Evolutionary conservation across 257 asterid genomes (phyloP), one percentile per base, ranked within the genome.

Genomic region (Solanum ahanhuiri): DNA sequence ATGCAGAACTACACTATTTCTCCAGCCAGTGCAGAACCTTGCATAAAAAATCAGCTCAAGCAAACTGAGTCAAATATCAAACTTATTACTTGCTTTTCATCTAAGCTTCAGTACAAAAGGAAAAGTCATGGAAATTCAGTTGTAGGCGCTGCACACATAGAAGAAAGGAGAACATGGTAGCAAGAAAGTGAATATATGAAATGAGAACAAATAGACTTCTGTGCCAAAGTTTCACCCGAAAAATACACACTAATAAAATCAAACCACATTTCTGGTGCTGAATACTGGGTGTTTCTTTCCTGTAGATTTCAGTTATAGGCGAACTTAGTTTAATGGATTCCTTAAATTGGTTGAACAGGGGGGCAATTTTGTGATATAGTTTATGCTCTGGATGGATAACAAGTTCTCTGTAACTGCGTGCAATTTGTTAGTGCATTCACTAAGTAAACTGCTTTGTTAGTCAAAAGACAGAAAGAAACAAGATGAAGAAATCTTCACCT

Each of bases 401-500:
- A 28, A 15, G 18, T 7, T 25, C 12, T 28, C 23, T 17, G 35
- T 79, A 25, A 48, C 67, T 48, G 84, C 18, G 28, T 81, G 84
- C 84, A 28, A 81, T 15, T 31, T n/a, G 35, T 48, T 22, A 18
- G 84, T 48, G 28, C 83, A 45, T 79, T 25, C 83, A 79, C 43
- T 12, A 48, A 48, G 39, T 45, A 45, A 45, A 48, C 67, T 81
- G 60, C 43, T 45, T 79, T 79, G 5, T 79, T 81, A 81, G 67
- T 48, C 84, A 45, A 28, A 81, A 48, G 28, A 43, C 23, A 48
- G 14, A 22, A 25, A 43, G 37, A 82, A 77, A 77, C 17, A 77
- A 41, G 57, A 86, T 81, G 37, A 82, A 77, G 87, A 45, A 82
- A 69, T 58, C 57, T 34, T 88, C 91, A 96, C 99, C 99, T 95